phyloP scores from a whole-genome alignment of 2,329 filamentous ascomycete genomes.

The Fusarium fracticaudum region DNA sequence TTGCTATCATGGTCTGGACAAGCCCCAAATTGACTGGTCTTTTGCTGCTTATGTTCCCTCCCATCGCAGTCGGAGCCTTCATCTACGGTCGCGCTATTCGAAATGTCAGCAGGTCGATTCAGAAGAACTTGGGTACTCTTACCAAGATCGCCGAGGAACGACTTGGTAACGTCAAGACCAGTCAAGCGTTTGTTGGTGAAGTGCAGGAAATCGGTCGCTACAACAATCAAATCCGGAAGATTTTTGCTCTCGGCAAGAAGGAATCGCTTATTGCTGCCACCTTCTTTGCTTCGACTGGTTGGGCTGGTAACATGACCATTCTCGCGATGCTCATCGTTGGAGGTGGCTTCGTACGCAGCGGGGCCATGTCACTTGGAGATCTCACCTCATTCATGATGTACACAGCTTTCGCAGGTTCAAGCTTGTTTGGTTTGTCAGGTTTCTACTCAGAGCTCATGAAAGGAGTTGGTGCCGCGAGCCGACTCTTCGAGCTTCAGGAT shows the following conservation, averaged over 20 bases:
- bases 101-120: constrained; percentile 89
- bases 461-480: constrained; percentile 94
- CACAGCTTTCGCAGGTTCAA: constrained; percentile 85
- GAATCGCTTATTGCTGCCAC: constrained; percentile 90
- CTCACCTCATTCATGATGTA: constrained; percentile 99
- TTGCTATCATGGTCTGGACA: constrained; percentile 95
- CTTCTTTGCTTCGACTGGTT: constrained; percentile 88
- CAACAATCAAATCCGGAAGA: constrained; percentile 89
- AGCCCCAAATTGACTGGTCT: constrained; percentile 90
- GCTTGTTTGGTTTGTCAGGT: constrained; percentile 90
- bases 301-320: constrained; percentile 97
- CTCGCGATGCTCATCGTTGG: constrained; percentile 89
- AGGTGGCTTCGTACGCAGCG: constrained; percentile 87
- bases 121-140: constrained; percentile 90
- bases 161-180: constrained; percentile 95
- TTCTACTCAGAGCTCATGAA: constrained; percentile 99
- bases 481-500: constrained; percentile 95
- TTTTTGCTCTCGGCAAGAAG: constrained; percentile 86
- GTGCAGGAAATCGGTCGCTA: constrained; percentile 90
- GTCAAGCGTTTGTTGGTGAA: constrained; percentile 95
- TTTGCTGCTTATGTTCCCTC: constrained; percentile 86
- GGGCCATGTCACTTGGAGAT: constrained; percentile 89
- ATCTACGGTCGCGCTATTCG: constrained; percentile 91
- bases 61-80: constrained; percentile 88
- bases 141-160: constrained; percentile 98